Conservation (phyloP, 768 basidiomycete genomes). For the Pleurotus salmoneostramineus region DNA sequence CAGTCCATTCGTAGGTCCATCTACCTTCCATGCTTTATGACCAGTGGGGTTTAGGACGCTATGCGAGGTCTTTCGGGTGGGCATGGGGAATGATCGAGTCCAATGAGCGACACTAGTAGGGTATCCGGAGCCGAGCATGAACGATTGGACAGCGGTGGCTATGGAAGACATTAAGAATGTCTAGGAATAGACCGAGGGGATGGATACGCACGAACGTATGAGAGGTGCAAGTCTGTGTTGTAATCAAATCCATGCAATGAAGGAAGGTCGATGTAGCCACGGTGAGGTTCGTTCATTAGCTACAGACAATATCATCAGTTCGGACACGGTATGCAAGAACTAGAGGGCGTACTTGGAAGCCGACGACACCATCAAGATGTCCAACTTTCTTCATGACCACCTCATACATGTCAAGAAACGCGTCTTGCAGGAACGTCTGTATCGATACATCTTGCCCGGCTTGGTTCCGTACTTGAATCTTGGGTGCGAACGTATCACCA, state of each 20-base stretch:
- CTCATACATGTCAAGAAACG: slow-evolving; percentile 78
- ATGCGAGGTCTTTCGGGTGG: slow-evolving; percentile 61
- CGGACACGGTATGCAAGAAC: neutral
- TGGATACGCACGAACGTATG: slow-evolving; percentile 62
- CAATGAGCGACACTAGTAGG: slow-evolving; percentile 77
- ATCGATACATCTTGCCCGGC: slow-evolving; percentile 54
- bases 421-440: slow-evolving; percentile 79
- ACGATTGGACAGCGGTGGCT: slow-evolving; percentile 86
- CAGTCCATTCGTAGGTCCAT: slow-evolving; percentile 67
- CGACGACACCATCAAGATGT: slow-evolving; percentile 74
- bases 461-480: slow-evolving; percentile 49
- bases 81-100: slow-evolving; percentile 85
- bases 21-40: slow-evolving; percentile 62
- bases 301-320: slow-evolving; percentile 22
- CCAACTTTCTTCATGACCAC: slow-evolving; percentile 63
- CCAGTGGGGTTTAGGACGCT: slow-evolving; percentile 57
- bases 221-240: slow-evolving; percentile 90
- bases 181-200: neutral
- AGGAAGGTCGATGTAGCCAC: slow-evolving; percentile 82
- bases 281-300: slow-evolving; percentile 95
- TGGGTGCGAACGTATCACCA: slow-evolving; percentile 82
- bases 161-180: neutral
- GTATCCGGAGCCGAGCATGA: slow-evolving; percentile 88
- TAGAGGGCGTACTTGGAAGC: slow-evolving; percentile 71
- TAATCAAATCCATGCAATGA: slow-evolving; percentile 89